A percentile compares a stretch with the other conserved stretches of the same genome.
Evolutionary conservation across 345 rosid genomes (phyloP).

Genomic region (Brassica carinata): DNA sequence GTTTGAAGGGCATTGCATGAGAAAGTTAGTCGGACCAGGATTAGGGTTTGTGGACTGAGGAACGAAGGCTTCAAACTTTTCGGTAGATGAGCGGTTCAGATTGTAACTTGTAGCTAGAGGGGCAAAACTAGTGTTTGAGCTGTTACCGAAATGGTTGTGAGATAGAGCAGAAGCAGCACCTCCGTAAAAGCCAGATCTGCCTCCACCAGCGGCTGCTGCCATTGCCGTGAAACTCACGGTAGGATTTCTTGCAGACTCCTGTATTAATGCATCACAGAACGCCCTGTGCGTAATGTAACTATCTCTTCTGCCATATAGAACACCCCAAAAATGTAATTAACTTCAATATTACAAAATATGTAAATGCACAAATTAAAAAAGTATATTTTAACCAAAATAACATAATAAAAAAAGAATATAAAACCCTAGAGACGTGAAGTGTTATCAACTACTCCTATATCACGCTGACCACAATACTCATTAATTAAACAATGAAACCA

Average conservation of each 20-base stretch:
- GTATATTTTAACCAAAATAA: background rate
- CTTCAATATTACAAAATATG: background rate
- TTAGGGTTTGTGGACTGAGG: slow-evolving; percentile 43
- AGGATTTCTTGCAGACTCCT: slow-evolving; percentile 69
- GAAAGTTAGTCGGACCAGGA: slow-evolving; percentile 37
- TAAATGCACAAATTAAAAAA: background rate
- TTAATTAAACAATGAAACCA: slow-evolving; percentile 31
- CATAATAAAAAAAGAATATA: background rate
- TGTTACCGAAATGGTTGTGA: slow-evolving; percentile 32
- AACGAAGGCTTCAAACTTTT: slow-evolving; percentile 48
- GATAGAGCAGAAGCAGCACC: slow-evolving; percentile 36
- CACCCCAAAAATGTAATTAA: slow-evolving; percentile 4
- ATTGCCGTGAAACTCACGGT: slow-evolving; percentile 46
- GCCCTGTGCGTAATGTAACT: slow-evolving; percentile 89
- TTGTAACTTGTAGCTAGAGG: slow-evolving; percentile 38
- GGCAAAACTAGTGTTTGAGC: slow-evolving; percentile 16
- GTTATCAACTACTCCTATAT: slow-evolving; percentile 39
- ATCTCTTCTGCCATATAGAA: slow-evolving; percentile 57
- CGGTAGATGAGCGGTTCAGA: slow-evolving; percentile 33
- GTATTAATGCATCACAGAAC: slow-evolving; percentile 82
- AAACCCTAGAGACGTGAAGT: slow-evolving; percentile 31
- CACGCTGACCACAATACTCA: slow-evolving; percentile 29
- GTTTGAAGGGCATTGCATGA: slow-evolving; percentile 54
- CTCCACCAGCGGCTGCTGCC: slow-evolving; percentile 32
- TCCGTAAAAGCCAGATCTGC: slow-evolving; percentile 53